Base-by-base conservation (phyloP, 495 filamentous ascomycete species). In the Hyaloscypha finlandica region DNA sequence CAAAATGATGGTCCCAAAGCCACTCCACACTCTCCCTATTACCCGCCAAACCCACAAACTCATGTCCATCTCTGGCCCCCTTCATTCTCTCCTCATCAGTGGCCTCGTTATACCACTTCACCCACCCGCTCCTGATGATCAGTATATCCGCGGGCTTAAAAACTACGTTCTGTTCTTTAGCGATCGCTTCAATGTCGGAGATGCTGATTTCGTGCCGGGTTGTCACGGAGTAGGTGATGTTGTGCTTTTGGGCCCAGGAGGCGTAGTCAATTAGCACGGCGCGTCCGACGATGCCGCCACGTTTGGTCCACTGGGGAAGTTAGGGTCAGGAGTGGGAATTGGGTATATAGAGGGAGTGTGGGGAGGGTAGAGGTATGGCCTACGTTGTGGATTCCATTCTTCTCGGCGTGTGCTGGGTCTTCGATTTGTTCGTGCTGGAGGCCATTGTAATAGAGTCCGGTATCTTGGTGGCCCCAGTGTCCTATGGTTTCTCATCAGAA, bases 1-100 rank as follows among this genome's bases (percentile, higher is more conserved):
- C 77, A 68, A 88, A 85, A 30, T 77, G 89, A 60, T 81, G 82
- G 74, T 90, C 85, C 71, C 89, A 85, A 72, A 92, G 68, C 83
- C 86, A 90, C 61, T 87, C 83, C 59, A 86, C 71, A 45, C 86
- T 79, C 65, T 77, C 76, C 53, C 84, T 77, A 42, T 85, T 84
- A 67, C 88, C 86, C 56, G 77, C 77, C 0, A 91, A 70, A 2
- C 88, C 88, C 3, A 83, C 82, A 70, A 80, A 89, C n/a, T 71
- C 61, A 80, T 83, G 70, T 65, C 81, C 76, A 65, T 80, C 68
- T 33, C 71, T 71, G 12, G 75, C 81, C 3, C 71, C 31, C 69
- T 74, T 80, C 19, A 70, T 68, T 52, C 81, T 76, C 62, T 81
- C 81, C 31, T 78, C 80, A 0, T 73, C 66, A 2, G 71, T 65